phyloP scores from a whole-genome alignment of 345 rosid species.

The Gossypium herbaceum region DNA sequence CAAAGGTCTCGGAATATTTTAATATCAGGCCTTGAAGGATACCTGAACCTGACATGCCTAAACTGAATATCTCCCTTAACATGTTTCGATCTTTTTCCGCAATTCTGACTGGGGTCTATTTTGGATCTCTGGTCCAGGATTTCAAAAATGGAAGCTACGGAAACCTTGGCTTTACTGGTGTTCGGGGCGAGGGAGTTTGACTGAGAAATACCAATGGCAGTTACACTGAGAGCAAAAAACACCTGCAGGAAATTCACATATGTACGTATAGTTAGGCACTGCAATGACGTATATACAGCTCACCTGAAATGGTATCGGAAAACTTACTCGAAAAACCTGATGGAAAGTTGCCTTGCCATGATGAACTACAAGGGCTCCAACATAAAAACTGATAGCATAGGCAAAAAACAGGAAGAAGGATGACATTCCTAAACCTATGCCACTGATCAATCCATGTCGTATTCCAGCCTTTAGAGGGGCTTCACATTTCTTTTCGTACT shows the following conservation, averaged over 20 bases:
- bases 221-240: slow-evolving; percentile 59
- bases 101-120: slow-evolving; percentile 64
- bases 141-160: slow-evolving; percentile 64
- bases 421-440: slow-evolving; percentile 58
- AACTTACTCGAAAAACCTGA: slow-evolving; percentile 57
- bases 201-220: slow-evolving; percentile 58
- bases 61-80: slow-evolving; percentile 69
- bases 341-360: slow-evolving; percentile 48
- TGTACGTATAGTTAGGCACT: too few relatives aligned
- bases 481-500: slow-evolving; percentile 64
- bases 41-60: slow-evolving; percentile 54
- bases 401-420: slow-evolving; percentile 50
- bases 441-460: slow-evolving; percentile 62
- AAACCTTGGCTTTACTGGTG: slow-evolving; percentile 46
- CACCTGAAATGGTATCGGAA: not conserved
- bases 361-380: slow-evolving; percentile 65
- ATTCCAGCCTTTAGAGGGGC: slow-evolving; percentile 64
- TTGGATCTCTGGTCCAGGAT: slow-evolving; percentile 59
- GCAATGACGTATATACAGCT: not conserved
- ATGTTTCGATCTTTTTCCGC: slow-evolving; percentile 43
- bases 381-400: slow-evolving; percentile 64
- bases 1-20: slow-evolving; percentile 62
- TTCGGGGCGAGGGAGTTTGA: slow-evolving; percentile 59
- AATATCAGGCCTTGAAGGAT: slow-evolving; percentile 66
- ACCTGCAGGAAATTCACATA: slow-evolving; percentile 33